Percentiles rank a stretch among this genome's conserved stretches.
Evolutionary conservation across 1,284 basidiomycete genomes (phyloP).

Genomic region (Omphalotus olearius): DNA sequence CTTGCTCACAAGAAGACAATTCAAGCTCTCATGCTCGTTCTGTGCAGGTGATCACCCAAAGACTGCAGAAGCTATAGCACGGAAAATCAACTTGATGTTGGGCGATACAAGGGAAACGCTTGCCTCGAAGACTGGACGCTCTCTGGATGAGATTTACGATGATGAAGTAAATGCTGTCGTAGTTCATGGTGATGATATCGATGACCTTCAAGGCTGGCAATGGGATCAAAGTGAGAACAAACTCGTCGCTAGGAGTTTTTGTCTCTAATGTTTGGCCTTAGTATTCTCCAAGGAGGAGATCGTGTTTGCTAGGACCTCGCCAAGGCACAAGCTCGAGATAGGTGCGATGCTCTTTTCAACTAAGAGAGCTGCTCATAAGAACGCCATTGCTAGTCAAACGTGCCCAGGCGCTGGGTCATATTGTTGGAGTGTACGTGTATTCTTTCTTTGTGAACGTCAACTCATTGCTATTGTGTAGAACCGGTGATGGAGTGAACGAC

Average conservation of each 20-base stretch:
- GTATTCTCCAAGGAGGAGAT: conserved; percentile 66
- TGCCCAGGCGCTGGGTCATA: conserved; percentile 65
- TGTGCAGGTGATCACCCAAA: conserved; percentile 41
- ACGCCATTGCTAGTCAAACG: conserved; percentile 46
- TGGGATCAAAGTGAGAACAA: conserved; percentile 57
- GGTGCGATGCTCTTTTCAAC: conserved; percentile 31
- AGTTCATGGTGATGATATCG: conserved; percentile 64
- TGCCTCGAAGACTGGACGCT: conserved; percentile 48
- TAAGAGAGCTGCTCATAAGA: not conserved
- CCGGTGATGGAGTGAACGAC: conserved; percentile 70
- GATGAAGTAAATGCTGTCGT: conserved; percentile 64
- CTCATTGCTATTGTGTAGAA: conserved; percentile 22
- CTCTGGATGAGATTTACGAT: conserved; percentile 57
- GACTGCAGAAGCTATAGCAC: conserved; percentile 65
- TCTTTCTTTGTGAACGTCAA: not conserved
- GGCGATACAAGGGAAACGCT: conserved; percentile 62
- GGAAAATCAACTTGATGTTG: conserved; percentile 62
- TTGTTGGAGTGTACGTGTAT: conserved; percentile 61
- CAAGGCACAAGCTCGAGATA: conserved; percentile 70
- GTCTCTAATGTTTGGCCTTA: conserved; percentile 20
- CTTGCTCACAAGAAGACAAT: not conserved
- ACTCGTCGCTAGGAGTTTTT: not conserved
- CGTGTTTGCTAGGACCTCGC: conserved; percentile 68
- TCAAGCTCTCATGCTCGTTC: not conserved
- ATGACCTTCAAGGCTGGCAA: conserved; percentile 59